phyloP scores from a whole-genome alignment of 2,329 filamentous ascomycete species.

The Curvularia hawaiiensis region DNA sequence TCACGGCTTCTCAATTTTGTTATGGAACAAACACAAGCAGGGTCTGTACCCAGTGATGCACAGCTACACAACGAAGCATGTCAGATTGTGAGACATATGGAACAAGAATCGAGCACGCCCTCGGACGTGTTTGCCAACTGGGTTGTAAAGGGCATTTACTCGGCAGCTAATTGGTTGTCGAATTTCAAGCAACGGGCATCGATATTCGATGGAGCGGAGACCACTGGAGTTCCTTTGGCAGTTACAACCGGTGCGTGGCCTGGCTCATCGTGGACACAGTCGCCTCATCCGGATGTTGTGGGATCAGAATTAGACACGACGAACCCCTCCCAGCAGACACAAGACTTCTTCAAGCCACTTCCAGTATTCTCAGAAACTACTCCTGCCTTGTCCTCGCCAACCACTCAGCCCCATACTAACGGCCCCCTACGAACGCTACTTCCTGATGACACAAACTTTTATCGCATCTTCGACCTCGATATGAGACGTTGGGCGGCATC shows the following conservation, averaged over 20 bases:
- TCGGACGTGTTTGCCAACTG: constrained; percentile 34
- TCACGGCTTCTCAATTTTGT: constrained; percentile 25
- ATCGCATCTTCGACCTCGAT: constrained; percentile 25
- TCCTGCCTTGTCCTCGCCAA: not conserved
- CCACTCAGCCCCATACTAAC: constrained; percentile 8
- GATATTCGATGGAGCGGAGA: not conserved
- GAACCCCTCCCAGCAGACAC: not conserved
- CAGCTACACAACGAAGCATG: constrained; percentile 29
- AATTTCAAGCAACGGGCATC: constrained; percentile 22
- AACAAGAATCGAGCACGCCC: constrained; percentile 24
- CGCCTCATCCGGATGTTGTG: not conserved
- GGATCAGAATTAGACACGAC: not conserved
- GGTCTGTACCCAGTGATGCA: constrained; percentile 11
- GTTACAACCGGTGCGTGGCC: not conserved
- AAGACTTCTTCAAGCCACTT: not conserved
- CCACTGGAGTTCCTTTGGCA: not conserved
- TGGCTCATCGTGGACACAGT: not conserved
- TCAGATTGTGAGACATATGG: constrained; percentile 30
- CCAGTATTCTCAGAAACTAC: not conserved
- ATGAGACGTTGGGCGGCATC: constrained; percentile 31
- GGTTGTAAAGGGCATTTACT: constrained; percentile 28
- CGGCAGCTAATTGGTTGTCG: constrained; percentile 18
- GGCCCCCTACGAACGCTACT: constrained; percentile 13
- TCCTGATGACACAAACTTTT: constrained; percentile 26
- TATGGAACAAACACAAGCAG: constrained; percentile 9